Percentiles rank a stretch among this genome's conserved stretches.
These are phyloP conservation scores for Hymenoscyphus linearis DNA, from an alignment of 2,329 filamentous ascomycete genomes.

Conservation along the genomic window DNA sequence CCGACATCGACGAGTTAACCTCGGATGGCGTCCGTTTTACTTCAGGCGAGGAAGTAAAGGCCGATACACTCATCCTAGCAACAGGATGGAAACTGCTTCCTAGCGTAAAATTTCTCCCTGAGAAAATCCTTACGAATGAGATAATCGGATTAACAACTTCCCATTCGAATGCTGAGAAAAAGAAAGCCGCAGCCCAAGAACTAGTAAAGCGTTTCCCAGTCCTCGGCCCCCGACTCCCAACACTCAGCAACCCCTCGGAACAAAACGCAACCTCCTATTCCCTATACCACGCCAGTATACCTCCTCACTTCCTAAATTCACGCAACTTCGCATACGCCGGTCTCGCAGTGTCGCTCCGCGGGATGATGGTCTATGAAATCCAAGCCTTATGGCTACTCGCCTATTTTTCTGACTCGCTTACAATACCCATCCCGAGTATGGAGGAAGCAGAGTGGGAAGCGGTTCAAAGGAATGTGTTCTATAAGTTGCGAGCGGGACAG, in stretches of 20 bases:
- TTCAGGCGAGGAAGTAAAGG: slow-evolving; percentile 41
- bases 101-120: slow-evolving; percentile 41
- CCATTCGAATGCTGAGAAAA: slow-evolving; percentile 27
- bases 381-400: slow-evolving; percentile 58
- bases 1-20: slow-evolving; percentile 43
- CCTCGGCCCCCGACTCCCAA: not conserved
- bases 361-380: slow-evolving; percentile 36
- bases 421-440: slow-evolving; percentile 40
- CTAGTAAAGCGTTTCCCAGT: slow-evolving; percentile 42
- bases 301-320: slow-evolving; percentile 35
- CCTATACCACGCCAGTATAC: slow-evolving; percentile 42
- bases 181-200: slow-evolving; percentile 45
- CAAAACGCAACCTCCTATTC: slow-evolving; percentile 30
- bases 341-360: slow-evolving; percentile 39
- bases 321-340: slow-evolving; percentile 42
- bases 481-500: slow-evolving; percentile 60
- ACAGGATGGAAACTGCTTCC: slow-evolving; percentile 54
- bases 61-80: slow-evolving; percentile 48
- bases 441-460: slow-evolving; percentile 5
- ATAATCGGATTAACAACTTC: slow-evolving; percentile 5
- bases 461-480: slow-evolving; percentile 60
- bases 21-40: slow-evolving; percentile 44
- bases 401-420: slow-evolving; percentile 46
- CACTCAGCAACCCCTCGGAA: not conserved
- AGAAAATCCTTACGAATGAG: not conserved